phyloP scores from a whole-genome alignment of 495 filamentous ascomycete species.

The Aspergillus bertholletiae region DNA sequence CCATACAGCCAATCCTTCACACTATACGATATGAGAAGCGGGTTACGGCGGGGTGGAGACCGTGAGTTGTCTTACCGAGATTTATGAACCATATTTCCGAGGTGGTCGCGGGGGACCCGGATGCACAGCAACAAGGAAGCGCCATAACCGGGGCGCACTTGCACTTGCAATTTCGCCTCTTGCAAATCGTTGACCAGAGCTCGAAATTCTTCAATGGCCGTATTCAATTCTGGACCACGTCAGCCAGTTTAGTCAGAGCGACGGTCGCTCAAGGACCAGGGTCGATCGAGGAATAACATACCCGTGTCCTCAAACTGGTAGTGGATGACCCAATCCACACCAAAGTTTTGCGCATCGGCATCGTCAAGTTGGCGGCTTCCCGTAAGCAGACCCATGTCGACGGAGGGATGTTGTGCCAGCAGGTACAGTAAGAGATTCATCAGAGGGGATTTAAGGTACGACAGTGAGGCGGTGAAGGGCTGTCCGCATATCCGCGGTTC shows the following conservation, averaged over 20 bases:
- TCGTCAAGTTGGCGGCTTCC: conserved; percentile 11
- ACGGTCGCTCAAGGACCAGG: too few species aligned
- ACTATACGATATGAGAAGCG: conserved; percentile 36
- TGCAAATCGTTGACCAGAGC: conserved; percentile 71
- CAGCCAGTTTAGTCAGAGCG: too few species aligned
- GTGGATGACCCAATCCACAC: conserved; percentile 43
- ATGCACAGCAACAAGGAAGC: conserved; percentile 77
- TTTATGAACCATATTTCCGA: conserved; percentile 56
- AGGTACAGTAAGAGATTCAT: not conserved
- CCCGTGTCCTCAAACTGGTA: conserved; percentile 37
- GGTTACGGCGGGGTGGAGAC: too few species aligned
- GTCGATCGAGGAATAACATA: conserved; percentile 18
- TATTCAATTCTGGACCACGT: too few species aligned
- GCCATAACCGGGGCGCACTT: conserved; percentile 77
- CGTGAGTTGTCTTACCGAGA: conserved; percentile 44
- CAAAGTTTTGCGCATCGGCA: conserved; percentile 34
- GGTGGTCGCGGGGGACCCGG: conserved; percentile 51
- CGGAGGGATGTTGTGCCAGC: conserved; percentile 1
- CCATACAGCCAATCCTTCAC: conserved; percentile 94
- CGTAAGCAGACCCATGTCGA: conserved; percentile 17
- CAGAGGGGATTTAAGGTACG: not conserved
- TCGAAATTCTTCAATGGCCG: conserved; percentile 68
- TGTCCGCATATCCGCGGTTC: not conserved
- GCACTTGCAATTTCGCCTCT: conserved; percentile 72
- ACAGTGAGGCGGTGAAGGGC: not conserved